Percentiles rank a stretch among this genome's conserved stretches.
Evolutionary conservation across 305 asterid species (phyloP).

Genomic region (Solanum aculeatissimum): DNA sequence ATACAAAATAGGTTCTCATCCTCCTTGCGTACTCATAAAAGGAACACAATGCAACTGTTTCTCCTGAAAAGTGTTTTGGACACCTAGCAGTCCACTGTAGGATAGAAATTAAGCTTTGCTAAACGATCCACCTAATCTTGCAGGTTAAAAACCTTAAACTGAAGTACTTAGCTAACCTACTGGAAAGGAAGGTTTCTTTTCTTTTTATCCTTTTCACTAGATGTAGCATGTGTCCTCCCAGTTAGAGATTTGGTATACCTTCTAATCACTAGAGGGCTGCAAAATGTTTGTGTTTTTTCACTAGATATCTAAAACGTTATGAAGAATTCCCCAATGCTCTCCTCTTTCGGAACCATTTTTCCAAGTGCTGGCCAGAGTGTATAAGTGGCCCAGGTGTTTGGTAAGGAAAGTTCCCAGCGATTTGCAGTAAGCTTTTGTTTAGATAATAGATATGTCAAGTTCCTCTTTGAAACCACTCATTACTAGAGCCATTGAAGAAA

Average conservation of each 20-base stretch:
- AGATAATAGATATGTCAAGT: background rate
- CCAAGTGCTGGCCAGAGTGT: background rate
- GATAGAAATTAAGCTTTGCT: background rate
- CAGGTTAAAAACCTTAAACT: background rate
- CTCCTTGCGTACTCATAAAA: background rate
- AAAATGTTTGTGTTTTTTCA: background rate
- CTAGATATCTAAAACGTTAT: background rate
- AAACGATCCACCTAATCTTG: background rate
- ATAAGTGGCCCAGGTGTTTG: background rate
- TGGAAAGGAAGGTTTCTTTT: background rate
- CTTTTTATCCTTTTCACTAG: background rate
- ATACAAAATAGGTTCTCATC: background rate
- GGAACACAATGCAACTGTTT: background rate
- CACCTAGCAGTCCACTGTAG: background rate
- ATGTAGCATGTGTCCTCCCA: background rate
- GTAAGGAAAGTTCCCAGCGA: background rate
- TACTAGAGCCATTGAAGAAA: background rate
- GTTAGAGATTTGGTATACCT: background rate
- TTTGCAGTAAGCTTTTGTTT: background rate
- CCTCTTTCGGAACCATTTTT: background rate
- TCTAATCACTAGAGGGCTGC: background rate
- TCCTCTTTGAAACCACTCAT: background rate
- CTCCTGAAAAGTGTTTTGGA: background rate
- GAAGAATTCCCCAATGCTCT: background rate
- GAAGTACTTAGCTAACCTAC: background rate